Base-by-base conservation (phyloP, 192 early-diverging fungal species). In the Linnemannia elongata region DNA sequence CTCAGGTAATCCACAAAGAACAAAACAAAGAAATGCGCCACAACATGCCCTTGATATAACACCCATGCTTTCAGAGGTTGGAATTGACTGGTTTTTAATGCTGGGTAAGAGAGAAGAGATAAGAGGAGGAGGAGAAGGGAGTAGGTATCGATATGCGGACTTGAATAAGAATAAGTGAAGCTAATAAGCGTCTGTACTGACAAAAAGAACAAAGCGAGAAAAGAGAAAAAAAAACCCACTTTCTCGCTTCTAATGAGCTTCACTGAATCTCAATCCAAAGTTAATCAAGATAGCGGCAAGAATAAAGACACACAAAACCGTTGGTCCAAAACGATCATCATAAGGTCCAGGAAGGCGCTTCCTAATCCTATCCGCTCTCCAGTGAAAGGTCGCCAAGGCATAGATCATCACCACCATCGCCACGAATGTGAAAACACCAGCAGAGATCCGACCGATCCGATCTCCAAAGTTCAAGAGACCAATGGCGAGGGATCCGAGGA, bases 381-480 rank as follows among this genome's bases (percentile, higher is more conserved):
- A 93, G 88, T 96, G 95, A 90, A 93, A 97, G 69, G 93, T 90
- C 69, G 90, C 90, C 39, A 97, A 88, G 4, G 96, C 95, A 80
- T 97, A 97, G 24, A 95, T 77, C 96, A 97, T 96, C 44, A 96
- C 92, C 39, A 88, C 78, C 93, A 97, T 93, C n/a, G 95, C 90
- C 71, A 93, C 90, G 15, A 91, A 89, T 3, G 93, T 93, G 57
- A 93, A 93, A 18, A 91, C 55, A 3, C 88, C 90, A 7, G 90
- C 91, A 24, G 91, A 91, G 54, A 93, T 88, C 30, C 90, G 88
- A 44, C 91, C 92, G 12, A 94, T 89, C 66, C 84, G 79, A 83
- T 97, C 95, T 57, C 96, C 96, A 93, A 96, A 97, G 90, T 96
- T 96, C 45, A 96, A 82, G 49, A 96, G 82, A 1, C 95, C 94